Base-by-base conservation (phyloP, 2,329 filamentous ascomycete species). In the Diaporthe ampelina region DNA sequence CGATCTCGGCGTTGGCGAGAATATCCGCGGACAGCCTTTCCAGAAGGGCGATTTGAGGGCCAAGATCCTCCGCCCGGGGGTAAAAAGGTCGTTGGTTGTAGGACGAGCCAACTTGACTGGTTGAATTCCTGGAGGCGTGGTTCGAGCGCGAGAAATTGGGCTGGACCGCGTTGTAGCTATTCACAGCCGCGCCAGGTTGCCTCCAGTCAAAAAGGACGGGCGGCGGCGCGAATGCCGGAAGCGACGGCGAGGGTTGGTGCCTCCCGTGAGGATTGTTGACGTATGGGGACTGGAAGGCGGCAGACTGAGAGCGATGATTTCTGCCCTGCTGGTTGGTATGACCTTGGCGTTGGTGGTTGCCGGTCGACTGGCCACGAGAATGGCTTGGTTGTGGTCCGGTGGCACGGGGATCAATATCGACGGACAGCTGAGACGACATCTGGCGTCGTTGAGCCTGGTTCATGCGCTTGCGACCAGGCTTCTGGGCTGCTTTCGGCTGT, bases 371-470 rank as follows among this genome's bases (percentile, higher is more conserved):
- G 29, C 78, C 78, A 74, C 82, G 80, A 19, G 80, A 76, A 37
- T 81, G 79, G 32, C 79, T 78, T 37, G 81, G 75, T 17, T 81
- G 77, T 57, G 81, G 74, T 21, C 80, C 77, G 24, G 79, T 75
- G 69, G 79, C 79, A 72, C 85, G 85, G 17, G 85, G 81, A 74
- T 91, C 88, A 69, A 92, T 85, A 6, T 89, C 86, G 59, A 92
- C 88, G 0, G 88, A 86, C 24, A 91, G 78, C 76, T 92, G 88
- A 6, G 90, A 86, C 73, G 86, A 91, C 88, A 91, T 90, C 78
- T 92, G 89, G 29, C 91, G 87, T 65, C 91, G 86, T 77, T 92
- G 89, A 1, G 91, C 90, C 79, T 93, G 91, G 75, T 93, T 93
- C 3, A 85, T 87, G 29, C 90, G 88, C 77, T 87, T 91, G 77